Base-by-base conservation (phyloP, 495 filamentous ascomycete species). In the Hypoxylon rickii region DNA sequence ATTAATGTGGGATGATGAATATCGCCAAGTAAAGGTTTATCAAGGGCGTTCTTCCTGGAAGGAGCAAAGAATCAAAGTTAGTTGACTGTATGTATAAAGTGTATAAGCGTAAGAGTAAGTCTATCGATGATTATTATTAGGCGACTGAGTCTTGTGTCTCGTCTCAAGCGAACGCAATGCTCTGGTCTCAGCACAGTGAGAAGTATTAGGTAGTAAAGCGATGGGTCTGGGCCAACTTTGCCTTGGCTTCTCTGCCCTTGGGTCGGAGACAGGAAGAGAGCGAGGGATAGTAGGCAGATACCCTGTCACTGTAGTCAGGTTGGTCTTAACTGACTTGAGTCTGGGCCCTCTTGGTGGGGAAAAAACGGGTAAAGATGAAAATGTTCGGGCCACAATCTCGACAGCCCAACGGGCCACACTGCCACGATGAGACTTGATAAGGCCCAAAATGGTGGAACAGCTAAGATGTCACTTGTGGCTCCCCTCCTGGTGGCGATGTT, bases 361-460 rank as follows among this genome's bases (percentile, higher is more conserved):
- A 56, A 51, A 55, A 58, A 58, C 53, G 53, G 59, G 59, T 57
- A 58, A 63, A 62, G 42, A 56, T 53, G 53, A 63, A 50, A 63
- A 53, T 45, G 44, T 63, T 63, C 59, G 53, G 59, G 59, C 53
- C 59, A 63, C 59, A 63, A 63, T 63, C 34, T 58, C 46, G 58
- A 63, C 44, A 63, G 59, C 59, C 59, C 59, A 63, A 63, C 53
- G 48, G 24, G 36, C 59, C 59, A 63, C 44, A 53, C 44, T 17
- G 36, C 59, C 59, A 63, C 44, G 59, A 49, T 17, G 49, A 63
- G 48, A 45, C 59, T n/a, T 57, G 49, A 58, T 58, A 63, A 54
- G 59, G 53, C 53, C 31, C 43, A 46, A 56, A 54, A 58, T 54
- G 34, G 47, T 58, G 53, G 59, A 49, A 63, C 59, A 15, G 48